These are phyloP conservation scores for Drosera capensis DNA, from an alignment of 148 eudicot genomes.

Conservation along the genomic window DNA sequence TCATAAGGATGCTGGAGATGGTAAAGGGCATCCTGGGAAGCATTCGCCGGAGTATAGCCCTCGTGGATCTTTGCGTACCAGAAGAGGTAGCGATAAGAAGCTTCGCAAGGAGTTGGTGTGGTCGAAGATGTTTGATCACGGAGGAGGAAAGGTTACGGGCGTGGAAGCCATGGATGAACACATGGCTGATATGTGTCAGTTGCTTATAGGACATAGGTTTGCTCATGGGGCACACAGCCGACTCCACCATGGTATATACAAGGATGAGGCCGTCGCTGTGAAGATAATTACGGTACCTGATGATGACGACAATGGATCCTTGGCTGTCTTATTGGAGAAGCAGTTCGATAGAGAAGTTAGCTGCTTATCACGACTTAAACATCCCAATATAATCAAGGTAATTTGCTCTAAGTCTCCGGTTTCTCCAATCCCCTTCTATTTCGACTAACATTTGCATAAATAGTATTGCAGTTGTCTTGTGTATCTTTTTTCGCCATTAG, in stretches of 20 bases:
- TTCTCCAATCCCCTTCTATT: too few species aligned
- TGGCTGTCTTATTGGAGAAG: slow-evolving; percentile 53
- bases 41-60: slow-evolving; percentile 29
- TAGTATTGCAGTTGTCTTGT: too few species aligned
- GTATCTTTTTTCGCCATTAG: too few species aligned
- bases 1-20: slow-evolving; percentile 14
- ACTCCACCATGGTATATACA: slow-evolving; percentile 70
- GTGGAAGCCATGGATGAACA: slow-evolving; percentile 62
- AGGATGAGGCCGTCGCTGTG: slow-evolving; percentile 67
- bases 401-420: too few species aligned
- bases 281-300: slow-evolving; percentile 69
- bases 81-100: slow-evolving; percentile 31
- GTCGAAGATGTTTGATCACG: slow-evolving; percentile 71
- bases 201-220: slow-evolving; percentile 60
- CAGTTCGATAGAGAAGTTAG: slow-evolving; percentile 68
- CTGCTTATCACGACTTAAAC: slow-evolving; percentile 56
- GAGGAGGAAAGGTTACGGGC: slow-evolving; percentile 58
- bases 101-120: slow-evolving; percentile 37
- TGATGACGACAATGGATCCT: slow-evolving; percentile 58
- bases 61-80: slow-evolving; percentile 26
- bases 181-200: slow-evolving; percentile 61
- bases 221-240: slow-evolving; percentile 82
- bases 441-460: too few species aligned
- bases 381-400: slow-evolving; percentile 76
- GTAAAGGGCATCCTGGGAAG: slow-evolving; percentile 3